Evolutionary conservation across 148 eudicot species (phyloP).

Genomic region (Euryodendron excelsum): DNA sequence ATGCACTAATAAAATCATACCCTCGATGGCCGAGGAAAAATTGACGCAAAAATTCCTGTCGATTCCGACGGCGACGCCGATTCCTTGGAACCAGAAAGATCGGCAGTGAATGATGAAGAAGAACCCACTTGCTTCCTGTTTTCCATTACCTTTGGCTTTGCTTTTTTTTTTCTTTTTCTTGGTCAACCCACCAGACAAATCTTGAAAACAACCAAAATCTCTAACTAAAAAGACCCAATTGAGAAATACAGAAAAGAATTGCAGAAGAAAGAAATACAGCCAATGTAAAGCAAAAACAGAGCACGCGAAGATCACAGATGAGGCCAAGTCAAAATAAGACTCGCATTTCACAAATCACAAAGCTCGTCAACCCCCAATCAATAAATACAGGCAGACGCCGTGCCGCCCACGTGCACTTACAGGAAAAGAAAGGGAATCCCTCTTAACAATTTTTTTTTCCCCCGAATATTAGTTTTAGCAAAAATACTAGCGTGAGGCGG

Average conservation of each 20-base stretch:
- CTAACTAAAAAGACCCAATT: neutral
- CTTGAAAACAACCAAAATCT: neutral
- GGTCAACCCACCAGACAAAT: neutral
- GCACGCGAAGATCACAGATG: neutral
- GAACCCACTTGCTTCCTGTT: conserved; percentile 16
- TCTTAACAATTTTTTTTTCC: neutral
- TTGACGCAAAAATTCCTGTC: conserved; percentile 17
- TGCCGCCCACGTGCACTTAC: neutral
- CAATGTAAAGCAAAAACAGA: neutral
- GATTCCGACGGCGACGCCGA: conserved; percentile 4
- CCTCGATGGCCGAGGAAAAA: conserved; percentile 26
- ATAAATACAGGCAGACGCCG: neutral
- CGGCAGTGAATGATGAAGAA: conserved; percentile 22
- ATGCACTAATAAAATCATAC: neutral
- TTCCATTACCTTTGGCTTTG: conserved; percentile 8
- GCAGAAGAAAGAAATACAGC: no score
- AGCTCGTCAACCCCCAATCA: no score
- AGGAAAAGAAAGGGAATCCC: no score
- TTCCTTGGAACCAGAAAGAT: conserved; percentile 25
- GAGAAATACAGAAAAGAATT: neutral
- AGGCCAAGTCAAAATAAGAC: neutral
- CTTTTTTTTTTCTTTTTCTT: no score
- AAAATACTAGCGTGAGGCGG: no score
- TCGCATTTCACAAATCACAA: neutral
- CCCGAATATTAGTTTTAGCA: no score